Percentiles rank a stretch among this genome's conserved stretches.
phyloP scores from a whole-genome alignment of 768 basidiomycete genomes.

The Arthromyces matolae region DNA sequence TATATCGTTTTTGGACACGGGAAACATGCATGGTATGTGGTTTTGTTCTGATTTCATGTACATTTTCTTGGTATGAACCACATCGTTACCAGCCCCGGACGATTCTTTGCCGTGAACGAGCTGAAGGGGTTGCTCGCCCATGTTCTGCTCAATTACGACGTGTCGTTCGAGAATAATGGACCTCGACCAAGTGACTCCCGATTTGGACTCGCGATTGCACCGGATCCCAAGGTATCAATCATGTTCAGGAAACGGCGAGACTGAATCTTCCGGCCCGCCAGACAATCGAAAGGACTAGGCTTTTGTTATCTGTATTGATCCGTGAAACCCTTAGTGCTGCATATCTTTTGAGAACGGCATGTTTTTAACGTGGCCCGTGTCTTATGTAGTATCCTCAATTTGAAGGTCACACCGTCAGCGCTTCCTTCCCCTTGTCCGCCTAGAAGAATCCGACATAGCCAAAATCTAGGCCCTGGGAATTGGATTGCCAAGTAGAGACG shows the following conservation, averaged over 20 bases:
- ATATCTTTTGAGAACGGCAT: too few species aligned
- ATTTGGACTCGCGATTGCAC: slow-evolving; percentile 13
- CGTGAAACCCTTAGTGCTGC: too few species aligned
- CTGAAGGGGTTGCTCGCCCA: slow-evolving; percentile 40
- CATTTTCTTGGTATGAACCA: background rate
- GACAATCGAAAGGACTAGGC: background rate
- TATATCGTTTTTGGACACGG: slow-evolving; percentile 30
- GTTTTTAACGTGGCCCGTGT: too few species aligned
- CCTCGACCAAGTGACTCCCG: slow-evolving; percentile 14
- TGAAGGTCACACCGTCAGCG: too few species aligned
- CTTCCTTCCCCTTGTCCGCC: too few species aligned
- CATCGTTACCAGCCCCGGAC: slow-evolving; percentile 29
- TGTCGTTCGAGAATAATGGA: slow-evolving; percentile 28
- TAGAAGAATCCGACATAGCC: too few species aligned
- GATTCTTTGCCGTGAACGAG: slow-evolving; percentile 44
- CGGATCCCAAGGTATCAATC: slow-evolving; percentile 32
- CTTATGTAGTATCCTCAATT: too few species aligned
- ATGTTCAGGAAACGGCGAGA: slow-evolving; percentile 28
- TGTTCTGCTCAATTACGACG: slow-evolving; percentile 37
- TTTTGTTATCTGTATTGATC: too few species aligned
- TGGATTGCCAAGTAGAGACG: too few species aligned
- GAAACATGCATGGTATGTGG: slow-evolving; percentile 14
- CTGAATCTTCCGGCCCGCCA: background rate
- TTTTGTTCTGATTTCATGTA: background rate
- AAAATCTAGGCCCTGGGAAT: too few species aligned